Evolutionary conservation across 2,329 filamentous ascomycete species (phyloP), one percentile per base, ranked within the genome.

Genomic region (Colletotrichum tofieldiae): DNA sequence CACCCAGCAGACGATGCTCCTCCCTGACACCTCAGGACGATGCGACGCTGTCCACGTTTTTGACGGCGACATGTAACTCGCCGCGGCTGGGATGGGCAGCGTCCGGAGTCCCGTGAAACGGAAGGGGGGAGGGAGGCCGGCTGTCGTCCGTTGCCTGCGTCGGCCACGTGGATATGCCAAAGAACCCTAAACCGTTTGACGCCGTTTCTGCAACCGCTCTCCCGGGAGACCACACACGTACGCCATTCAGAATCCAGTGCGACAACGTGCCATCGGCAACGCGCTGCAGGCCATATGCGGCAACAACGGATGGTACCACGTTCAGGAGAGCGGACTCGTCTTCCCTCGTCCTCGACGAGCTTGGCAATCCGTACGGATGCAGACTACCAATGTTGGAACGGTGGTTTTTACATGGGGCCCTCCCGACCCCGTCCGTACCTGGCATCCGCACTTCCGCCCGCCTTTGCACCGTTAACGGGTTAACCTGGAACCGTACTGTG

Each of bases 21-120:
- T 43, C 56, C 49, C 32, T 56, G 56, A 39, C 65, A 68, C 23
- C 47, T 58, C 35, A 62, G 26, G 35, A 47, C 51, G 68, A 68
- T 67, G 20, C 64, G 41, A 71, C 68, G 52, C 51, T 68, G 37
- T 51, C 49, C 68, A 71, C 68, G 65, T 71, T 71, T 58, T 68
- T 68, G 65, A 71, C 68, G 68, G 68, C 68, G 67, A 62, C 35
- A 32, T 62, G 56, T 39, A 56, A 67, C 68, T 51, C 51, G 51
- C 51, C 49, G 35, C 39, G 29, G 64, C 41, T 26, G 56, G 49
- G 68, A 62, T 67, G 64, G 49, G 26, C 56, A 18, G 45, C 55
- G 41, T 67, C 62, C 32, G 56, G 39, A 23, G 6, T n/a, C 65
- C 26, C 12, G 56, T 68, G 65, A 71, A 68, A 63, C 68, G 56